Base-by-base conservation (phyloP, 2,329 filamentous ascomycete genomes). In the Curvularia sp. region DNA sequence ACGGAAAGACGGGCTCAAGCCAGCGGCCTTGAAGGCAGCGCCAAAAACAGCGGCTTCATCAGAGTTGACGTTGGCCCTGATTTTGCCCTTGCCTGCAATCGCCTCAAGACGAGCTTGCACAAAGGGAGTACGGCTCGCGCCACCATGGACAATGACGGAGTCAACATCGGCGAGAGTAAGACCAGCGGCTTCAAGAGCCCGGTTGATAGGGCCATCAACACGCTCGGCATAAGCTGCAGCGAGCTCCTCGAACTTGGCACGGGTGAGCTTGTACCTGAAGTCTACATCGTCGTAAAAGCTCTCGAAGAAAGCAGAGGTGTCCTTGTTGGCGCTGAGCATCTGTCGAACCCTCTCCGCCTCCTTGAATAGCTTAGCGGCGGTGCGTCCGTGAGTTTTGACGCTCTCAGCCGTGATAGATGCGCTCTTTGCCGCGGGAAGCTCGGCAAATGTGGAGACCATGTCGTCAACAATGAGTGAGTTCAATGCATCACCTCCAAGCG, bases 11-110 rank as follows among this genome's bases (percentile, higher is more conserved):
- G 94, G 93, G 79, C 92, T 97, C 58, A 99, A 84, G 68, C 92
- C 88, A 52, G 95, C 95, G 50, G 92, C 95, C 74, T 93, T 92
- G 84, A 99, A 98, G 28, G 90, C 93, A 55, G 95, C 94, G 69
- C 95, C 95, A 77, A 98, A 96, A 9, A 96, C 95, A 50, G 95
- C 95, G 24, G 95, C 90, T 79, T 99, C 95, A 71, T 99, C 95
- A 10, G 94, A 91, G 80, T 99, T 99, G 74, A 99, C 95, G 70
- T 96, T 99, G 72, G 89, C 90, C 64, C 93, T 89, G 59, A 99
- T 84, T 82, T 96, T 97, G 51, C 90, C 87, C 7, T 88, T 79
- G 38, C 91, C 90, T 50, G 88, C 85, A 43, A 91, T 78, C 61
- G 87, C 86, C 79, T 97, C 93, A 15, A 99, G 86, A 69, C 90